Percentiles rank a stretch among this genome's conserved stretches.
Conservation (phyloP, 345 rosid species). For the Combretum micranthum region DNA sequence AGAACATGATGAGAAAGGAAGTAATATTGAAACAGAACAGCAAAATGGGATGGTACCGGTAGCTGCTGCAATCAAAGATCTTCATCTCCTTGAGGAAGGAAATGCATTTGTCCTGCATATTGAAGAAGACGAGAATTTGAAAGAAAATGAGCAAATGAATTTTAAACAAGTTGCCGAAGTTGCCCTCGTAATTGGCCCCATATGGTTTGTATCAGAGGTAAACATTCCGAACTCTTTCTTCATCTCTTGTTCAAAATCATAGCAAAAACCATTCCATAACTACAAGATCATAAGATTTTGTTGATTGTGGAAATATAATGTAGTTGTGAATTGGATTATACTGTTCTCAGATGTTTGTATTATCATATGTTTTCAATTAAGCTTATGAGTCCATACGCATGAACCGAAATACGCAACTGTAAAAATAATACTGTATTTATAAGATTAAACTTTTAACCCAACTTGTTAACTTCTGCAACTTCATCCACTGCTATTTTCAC, state of each 20-base stretch:
- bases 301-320: too few species aligned
- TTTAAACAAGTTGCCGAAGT: slow-evolving; percentile 10
- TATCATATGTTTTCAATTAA: too few species aligned
- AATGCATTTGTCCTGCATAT: slow-evolving; percentile 1
- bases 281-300: too few species aligned
- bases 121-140: not conserved
- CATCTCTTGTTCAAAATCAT: not conserved
- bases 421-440: too few species aligned
- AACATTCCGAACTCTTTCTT: not conserved
- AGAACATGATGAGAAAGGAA: not conserved
- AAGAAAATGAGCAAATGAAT: slow-evolving; percentile 1
- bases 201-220: slow-evolving; percentile 47
- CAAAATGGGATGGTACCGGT: not conserved
- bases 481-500: too few species aligned
- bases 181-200: slow-evolving; percentile 24
- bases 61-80: slow-evolving; percentile 6
- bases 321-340: too few species aligned
- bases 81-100: slow-evolving; percentile 9
- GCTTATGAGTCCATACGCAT: too few species aligned
- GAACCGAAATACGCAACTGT: too few species aligned
- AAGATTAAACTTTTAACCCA: too few species aligned
- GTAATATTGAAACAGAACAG: slow-evolving; percentile 4
- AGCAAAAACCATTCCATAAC: too few species aligned
- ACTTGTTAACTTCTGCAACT: too few species aligned
- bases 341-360: too few species aligned